Conservation (phyloP, 176 grass and related monocot genomes). For the Rhynchospora pubera region DNA sequence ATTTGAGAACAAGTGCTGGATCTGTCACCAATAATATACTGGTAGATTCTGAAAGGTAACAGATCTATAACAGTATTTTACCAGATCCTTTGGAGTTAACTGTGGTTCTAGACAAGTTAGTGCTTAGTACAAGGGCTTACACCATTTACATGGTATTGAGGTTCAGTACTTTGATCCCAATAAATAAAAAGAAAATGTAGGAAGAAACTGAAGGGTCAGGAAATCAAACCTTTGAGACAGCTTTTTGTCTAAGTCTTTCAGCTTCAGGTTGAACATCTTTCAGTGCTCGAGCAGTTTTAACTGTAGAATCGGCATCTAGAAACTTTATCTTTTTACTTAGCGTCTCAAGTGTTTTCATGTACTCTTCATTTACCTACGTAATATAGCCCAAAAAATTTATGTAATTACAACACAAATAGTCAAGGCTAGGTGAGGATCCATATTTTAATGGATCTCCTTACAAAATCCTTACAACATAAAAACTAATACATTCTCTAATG, state of each 20-base stretch:
- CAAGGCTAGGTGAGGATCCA: background rate
- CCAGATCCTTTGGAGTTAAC: background rate
- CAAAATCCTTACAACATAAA: background rate
- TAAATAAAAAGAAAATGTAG: conserved; percentile 14
- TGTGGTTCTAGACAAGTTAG: background rate
- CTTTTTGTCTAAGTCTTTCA: conserved; percentile 82
- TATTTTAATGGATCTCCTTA: background rate
- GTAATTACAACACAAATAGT: background rate
- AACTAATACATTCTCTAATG: background rate
- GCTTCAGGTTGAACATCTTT: conserved; percentile 89
- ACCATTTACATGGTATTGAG: background rate
- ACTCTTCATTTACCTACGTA: conserved; percentile 86
- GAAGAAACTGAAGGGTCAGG: conserved; percentile 9
- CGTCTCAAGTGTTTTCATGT: conserved; percentile 75
- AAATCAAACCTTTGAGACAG: conserved; percentile 76
- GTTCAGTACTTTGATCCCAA: background rate
- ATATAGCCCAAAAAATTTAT: background rate
- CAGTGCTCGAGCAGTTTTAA: conserved; percentile 82
- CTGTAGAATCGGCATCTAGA: conserved; percentile 62
- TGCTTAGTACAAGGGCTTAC: background rate
- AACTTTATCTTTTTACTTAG: conserved; percentile 93
- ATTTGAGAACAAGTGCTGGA: background rate
- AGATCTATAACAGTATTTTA: background rate
- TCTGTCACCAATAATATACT: background rate
- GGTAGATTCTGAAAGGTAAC: background rate